phyloP scores from a whole-genome alignment of 75 land plant species.

The Sequoia sempervirens region DNA sequence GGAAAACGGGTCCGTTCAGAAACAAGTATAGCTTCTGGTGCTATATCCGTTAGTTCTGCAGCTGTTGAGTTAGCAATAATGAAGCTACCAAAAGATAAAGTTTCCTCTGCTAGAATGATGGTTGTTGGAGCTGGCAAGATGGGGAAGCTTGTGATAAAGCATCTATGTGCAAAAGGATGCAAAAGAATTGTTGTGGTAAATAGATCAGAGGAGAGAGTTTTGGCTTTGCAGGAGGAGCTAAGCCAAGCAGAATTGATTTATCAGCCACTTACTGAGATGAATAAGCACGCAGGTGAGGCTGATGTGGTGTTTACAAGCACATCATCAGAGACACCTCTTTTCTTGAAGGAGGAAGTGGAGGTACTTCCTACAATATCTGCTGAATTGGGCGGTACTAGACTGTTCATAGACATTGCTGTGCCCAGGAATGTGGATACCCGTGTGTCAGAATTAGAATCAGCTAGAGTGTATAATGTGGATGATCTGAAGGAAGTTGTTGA shows the following conservation, averaged over 20 bases:
- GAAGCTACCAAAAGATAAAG: conserved; percentile 30
- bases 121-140: conserved; percentile 59
- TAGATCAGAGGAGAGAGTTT: conserved; percentile 41
- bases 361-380: conserved; percentile 19
- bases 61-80: conserved; percentile 50
- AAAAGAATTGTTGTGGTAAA: conserved; percentile 40
- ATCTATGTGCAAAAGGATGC: conserved; percentile 50
- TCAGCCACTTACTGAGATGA: conserved; percentile 35
- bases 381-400: conserved; percentile 22
- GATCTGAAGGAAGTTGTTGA: conserved; percentile 93
- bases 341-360: conserved; percentile 42
- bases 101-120: conserved; percentile 31
- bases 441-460: conserved; percentile 24
- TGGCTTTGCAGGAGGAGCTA: conserved; percentile 32
- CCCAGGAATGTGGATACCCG: conserved; percentile 46
- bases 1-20: conserved; percentile 89
- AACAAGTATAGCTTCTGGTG: conserved; percentile 84
- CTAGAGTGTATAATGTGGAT: conserved; percentile 62
- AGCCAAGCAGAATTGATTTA: conserved; percentile 31
- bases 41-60: conserved; percentile 72
- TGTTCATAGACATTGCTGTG: conserved; percentile 50
- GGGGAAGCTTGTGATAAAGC: conserved; percentile 53
- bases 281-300: conserved; percentile 36
- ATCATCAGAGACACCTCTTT: conserved; percentile 45
- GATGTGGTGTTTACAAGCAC: conserved; percentile 53